Evolutionary conservation across 2,329 filamentous ascomycete species (phyloP).

Genomic region (Septoria linicola): DNA sequence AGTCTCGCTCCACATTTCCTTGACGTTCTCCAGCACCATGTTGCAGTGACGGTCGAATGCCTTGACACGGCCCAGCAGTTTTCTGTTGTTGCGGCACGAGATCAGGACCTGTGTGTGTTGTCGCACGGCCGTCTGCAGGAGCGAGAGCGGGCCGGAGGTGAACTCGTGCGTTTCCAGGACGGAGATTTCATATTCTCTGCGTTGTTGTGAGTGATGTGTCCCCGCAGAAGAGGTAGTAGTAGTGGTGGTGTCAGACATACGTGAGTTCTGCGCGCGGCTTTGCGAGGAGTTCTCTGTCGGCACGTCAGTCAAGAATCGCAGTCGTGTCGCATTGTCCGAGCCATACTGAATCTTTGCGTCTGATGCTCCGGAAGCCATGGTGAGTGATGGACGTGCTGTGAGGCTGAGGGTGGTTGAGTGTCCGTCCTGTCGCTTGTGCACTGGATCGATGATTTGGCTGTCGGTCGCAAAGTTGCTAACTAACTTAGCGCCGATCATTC

Average conservation of each 20-base stretch:
- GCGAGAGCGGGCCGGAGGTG: constrained; percentile 78
- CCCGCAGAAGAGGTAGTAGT: constrained; percentile 6
- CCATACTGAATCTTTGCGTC: constrained; percentile 20
- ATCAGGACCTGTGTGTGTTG: constrained; percentile 95
- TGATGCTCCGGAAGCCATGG: constrained; percentile 15
- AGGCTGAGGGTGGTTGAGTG: not conserved
- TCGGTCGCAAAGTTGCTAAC: not conserved
- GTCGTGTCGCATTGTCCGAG: not conserved
- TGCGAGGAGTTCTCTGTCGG: constrained; percentile 68
- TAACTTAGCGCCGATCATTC: too few relatives aligned
- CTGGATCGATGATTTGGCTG: too few relatives aligned
- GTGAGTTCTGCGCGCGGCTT: constrained; percentile 90
- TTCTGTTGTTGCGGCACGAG: constrained; percentile 96
- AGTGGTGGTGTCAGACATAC: constrained; percentile 59
- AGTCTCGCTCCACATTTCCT: constrained; percentile 99
- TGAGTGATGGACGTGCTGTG: not conserved
- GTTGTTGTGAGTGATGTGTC: constrained; percentile 13
- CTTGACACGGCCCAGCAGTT: constrained; percentile 94
- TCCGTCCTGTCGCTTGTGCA: not conserved
- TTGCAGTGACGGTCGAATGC: constrained; percentile 99
- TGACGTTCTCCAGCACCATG: constrained; percentile 96
- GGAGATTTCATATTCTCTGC: constrained; percentile 85
- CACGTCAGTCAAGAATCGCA: not conserved
- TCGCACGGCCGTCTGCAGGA: constrained; percentile 94
- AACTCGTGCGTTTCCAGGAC: constrained; percentile 79